phyloP scores from a whole-genome alignment of 2,329 filamentous ascomycete genomes.

The Aspergillus melleus region DNA sequence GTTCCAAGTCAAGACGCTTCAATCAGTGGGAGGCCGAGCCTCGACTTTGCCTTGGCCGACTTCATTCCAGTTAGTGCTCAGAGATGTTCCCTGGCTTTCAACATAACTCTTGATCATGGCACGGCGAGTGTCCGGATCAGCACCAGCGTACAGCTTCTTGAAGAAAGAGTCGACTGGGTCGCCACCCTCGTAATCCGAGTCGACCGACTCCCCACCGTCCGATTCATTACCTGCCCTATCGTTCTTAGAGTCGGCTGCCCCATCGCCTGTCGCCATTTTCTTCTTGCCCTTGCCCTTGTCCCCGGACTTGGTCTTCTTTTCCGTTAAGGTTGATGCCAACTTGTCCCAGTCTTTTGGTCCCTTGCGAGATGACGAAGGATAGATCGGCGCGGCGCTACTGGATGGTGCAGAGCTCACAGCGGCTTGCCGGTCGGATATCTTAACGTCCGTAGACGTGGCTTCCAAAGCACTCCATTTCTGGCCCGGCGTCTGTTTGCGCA shows the following conservation, averaged over 20 bases:
- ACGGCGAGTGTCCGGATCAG: slow-evolving; percentile 75
- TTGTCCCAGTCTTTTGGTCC: slow-evolving; percentile 94
- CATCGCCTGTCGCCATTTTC: slow-evolving; percentile 26
- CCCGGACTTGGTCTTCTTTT: slow-evolving; percentile 33
- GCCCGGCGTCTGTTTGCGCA: slow-evolving; percentile 66
- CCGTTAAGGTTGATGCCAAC: slow-evolving; percentile 56
- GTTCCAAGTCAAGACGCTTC: neutral
- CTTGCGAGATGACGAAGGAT: slow-evolving; percentile 81
- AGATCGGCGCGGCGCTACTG: slow-evolving; percentile 55
- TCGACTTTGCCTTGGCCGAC: slow-evolving; percentile 72
- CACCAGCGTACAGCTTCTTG: slow-evolving; percentile 78
- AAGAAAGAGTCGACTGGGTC: slow-evolving; percentile 81
- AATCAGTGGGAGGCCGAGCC: slow-evolving; percentile 30
- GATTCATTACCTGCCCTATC: slow-evolving; percentile 53
- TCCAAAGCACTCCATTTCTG: slow-evolving; percentile 68
- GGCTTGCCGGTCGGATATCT: slow-evolving; percentile 21
- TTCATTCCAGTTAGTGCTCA: slow-evolving; percentile 90
- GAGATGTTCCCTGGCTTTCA: slow-evolving; percentile 88
- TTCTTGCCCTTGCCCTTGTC: slow-evolving; percentile 33
- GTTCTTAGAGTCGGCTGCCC: slow-evolving; percentile 32
- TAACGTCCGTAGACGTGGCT: slow-evolving; percentile 35
- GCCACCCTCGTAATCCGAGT: slow-evolving; percentile 49
- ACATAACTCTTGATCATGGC: slow-evolving; percentile 98
- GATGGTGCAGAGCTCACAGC: slow-evolving; percentile 15
- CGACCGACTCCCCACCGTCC: slow-evolving; percentile 48